Evolutionary conservation across 768 basidiomycete species (phyloP).

Genomic region (Nidularia sp.): DNA sequence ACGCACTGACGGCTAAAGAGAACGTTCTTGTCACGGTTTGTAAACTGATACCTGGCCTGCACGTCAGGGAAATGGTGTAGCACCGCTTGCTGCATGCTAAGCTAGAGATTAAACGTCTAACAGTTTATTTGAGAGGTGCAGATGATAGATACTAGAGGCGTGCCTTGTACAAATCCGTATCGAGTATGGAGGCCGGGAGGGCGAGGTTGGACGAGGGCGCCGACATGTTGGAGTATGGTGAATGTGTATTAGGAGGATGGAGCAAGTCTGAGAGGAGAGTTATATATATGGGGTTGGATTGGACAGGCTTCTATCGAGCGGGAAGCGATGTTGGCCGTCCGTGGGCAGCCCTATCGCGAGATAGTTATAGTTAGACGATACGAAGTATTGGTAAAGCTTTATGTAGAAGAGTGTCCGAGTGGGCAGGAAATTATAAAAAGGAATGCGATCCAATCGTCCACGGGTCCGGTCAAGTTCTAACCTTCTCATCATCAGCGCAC

Average conservation of each 20-base stretch:
- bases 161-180: constrained; percentile 95
- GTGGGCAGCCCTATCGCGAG: too few relatives aligned
- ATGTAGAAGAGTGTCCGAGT: too few relatives aligned
- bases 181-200: constrained; percentile 63
- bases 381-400: neutral
- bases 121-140: too few relatives aligned
- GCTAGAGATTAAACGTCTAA: constrained; percentile 31
- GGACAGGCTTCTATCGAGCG: neutral
- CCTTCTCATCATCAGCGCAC: too few relatives aligned
- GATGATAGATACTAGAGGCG: neutral
- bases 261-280: neutral
- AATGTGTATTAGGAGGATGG: neutral
- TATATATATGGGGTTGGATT: neutral
- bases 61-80: constrained; percentile 70
- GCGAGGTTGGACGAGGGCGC: constrained; percentile 20
- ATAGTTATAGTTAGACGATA: neutral
- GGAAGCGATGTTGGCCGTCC: too few relatives aligned
- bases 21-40: constrained; percentile 64
- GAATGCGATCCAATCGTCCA: too few relatives aligned
- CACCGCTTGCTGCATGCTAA: constrained; percentile 96
- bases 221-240: constrained; percentile 27
- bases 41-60: constrained; percentile 74
- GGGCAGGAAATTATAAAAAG: too few relatives aligned
- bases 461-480: too few relatives aligned
- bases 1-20: constrained; percentile 66